Evolutionary conservation across 371 early-diverging fungal species (phyloP), one percentile per base, ranked within the genome.

Genomic region (Haplosporangium sp.): DNA sequence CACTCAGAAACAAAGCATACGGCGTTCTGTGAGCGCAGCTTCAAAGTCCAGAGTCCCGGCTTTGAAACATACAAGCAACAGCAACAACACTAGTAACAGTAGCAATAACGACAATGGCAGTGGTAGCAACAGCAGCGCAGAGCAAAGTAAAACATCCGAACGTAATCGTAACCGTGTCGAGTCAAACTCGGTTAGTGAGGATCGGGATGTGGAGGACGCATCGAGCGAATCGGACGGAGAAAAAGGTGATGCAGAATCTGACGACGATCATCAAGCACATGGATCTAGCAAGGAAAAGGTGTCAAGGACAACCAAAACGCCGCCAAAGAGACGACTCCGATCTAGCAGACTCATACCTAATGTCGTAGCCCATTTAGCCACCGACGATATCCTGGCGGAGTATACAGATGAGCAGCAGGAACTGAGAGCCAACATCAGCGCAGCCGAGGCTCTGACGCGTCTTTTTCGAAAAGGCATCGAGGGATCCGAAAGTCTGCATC

Each of bases 381-480:
- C 37, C 16, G 75, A 69, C 50, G 62, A 60, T 13, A 57, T 69
- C 18, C 21, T 75, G 62, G 59, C 57, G 2, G 65, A 75, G 36
- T 69, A 62, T 21, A 64, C 67, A 0, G 59, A 60, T 14, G 68
- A 68, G 23, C 72, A 71, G 16, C 67, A 77, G 21, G 47, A 47
- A 8, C 58, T 77, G 12, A 43, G 60, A n/a, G 60, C 67, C 21
- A 64, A 63, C 13, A 63, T 57, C 20, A 67, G 64, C 21, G 72
- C 79, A 46, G 67, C 68, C 12, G 68, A 64, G 40, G 79, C 68
- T 6, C 38, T 77, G 48, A 54, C 64, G 16, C 67, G 68, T 23
- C 60, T 77, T 12, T 46, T 75, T 55, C 62, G 55, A 9, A 59
- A 67, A 18, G 67, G 66, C n/a, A 65, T 75, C 16, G 51, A 70